A percentile compares a stretch with the other conserved stretches of the same genome.
Evolutionary conservation across 179 eudicot genomes (phyloP).

Genomic region (Camellia oleifera): DNA sequence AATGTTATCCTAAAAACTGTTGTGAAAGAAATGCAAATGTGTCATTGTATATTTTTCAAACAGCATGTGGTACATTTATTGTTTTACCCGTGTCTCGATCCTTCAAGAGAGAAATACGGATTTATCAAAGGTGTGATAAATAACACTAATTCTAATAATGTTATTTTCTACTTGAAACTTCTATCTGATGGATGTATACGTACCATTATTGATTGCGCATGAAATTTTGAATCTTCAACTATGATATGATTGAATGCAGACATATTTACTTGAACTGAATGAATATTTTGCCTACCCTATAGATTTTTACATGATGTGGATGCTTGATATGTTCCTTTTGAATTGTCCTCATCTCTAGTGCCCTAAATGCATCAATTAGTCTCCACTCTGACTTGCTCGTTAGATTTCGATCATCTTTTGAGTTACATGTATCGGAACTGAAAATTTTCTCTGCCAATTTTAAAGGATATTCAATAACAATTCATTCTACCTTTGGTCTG

Average conservation of each 20-base stretch:
- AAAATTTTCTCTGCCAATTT: background rate
- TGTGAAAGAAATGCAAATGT: background rate
- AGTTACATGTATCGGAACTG: background rate
- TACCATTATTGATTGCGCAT: background rate
- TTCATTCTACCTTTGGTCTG: background rate
- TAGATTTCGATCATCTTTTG: background rate
- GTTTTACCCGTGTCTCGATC: background rate
- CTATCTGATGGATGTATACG: background rate
- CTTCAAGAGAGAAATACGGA: background rate
- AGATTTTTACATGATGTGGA: conserved; percentile 5
- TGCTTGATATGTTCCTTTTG: background rate
- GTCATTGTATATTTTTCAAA: background rate
- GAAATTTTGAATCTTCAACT: background rate
- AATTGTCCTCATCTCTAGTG: background rate
- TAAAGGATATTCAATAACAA: background rate
- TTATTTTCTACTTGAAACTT: background rate
- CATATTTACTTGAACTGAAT: background rate
- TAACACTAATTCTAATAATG: background rate
- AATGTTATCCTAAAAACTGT: background rate
- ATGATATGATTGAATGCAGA: background rate
- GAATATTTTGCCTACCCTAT: background rate
- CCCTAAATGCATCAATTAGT: background rate
- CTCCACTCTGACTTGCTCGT: background rate
- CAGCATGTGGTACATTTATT: background rate
- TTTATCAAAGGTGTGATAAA: background rate